Evolutionary conservation across 768 basidiomycete genomes (phyloP).

Genomic region (Xerocomellus amylosporus): DNA sequence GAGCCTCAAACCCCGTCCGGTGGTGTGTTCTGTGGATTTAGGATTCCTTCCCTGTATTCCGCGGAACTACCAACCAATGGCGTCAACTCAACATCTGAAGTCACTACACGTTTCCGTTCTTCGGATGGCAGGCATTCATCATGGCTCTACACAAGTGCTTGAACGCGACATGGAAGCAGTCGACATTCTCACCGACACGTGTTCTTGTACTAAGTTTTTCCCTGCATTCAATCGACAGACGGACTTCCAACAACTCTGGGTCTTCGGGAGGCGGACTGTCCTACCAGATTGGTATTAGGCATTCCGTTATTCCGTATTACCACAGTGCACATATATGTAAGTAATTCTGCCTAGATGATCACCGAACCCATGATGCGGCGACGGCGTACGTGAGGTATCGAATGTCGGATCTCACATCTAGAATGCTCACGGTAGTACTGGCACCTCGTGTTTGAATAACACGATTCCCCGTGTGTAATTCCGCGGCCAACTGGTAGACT

Average conservation of each 20-base stretch:
- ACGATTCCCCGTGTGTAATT: slow-evolving; percentile 18
- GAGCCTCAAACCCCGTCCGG: slow-evolving; percentile 13
- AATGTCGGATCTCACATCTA: slow-evolving; percentile 8
- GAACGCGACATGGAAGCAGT: neutral
- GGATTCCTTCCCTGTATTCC: slow-evolving; percentile 8
- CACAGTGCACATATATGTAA: slow-evolving; percentile 4
- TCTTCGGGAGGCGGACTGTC: neutral
- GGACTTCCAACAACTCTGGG: neutral
- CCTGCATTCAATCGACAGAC: slow-evolving; percentile 4
- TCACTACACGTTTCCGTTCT: slow-evolving; percentile 4
- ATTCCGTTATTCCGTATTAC: slow-evolving; percentile 3
- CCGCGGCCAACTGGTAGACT: slow-evolving; percentile 20
- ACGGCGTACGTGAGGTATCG: neutral
- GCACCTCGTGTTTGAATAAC: slow-evolving; percentile 10
- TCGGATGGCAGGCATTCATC: neutral
- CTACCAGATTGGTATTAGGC: slow-evolving; percentile 5
- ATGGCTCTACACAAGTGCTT: neutral
- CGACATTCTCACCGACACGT: slow-evolving; percentile 6
- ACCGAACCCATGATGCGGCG: neutral
- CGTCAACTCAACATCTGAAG: slow-evolving; percentile 3
- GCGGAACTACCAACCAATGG: slow-evolving; percentile 11
- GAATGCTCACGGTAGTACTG: slow-evolving; percentile 6
- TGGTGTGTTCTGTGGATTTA: slow-evolving; percentile 1
- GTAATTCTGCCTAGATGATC: slow-evolving; percentile 1
- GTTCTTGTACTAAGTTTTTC: neutral